These are phyloP conservation scores for Auxenochlorella protothecoides DNA, from an alignment of 139 green algal species.

Conservation along the genomic window DNA sequence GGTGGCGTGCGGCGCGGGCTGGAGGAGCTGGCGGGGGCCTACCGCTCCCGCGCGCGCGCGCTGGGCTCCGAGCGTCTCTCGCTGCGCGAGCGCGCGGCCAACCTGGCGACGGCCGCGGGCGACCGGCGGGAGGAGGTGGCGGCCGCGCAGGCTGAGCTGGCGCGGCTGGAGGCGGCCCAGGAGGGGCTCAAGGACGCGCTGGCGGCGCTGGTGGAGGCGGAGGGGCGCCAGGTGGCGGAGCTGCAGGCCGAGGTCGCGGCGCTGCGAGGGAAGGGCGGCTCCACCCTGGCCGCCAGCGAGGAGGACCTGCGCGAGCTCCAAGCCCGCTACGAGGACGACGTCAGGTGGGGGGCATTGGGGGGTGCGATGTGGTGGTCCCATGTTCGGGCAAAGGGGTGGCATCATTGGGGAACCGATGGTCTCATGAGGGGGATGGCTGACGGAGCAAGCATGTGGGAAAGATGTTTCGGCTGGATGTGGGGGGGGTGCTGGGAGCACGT, in stretches of 20 bases:
- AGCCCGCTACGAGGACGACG: slow-evolving; percentile 29
- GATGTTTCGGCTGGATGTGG: no score
- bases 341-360: no score
- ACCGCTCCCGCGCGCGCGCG: slow-evolving; percentile 39
- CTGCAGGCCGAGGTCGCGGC: slow-evolving; percentile 35
- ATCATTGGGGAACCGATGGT: no score
- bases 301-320: slow-evolving; percentile 26
- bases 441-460: no score
- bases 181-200: no score
- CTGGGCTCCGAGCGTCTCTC: slow-evolving; percentile 52
- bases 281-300: slow-evolving; percentile 36
- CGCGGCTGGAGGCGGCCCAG: no score
- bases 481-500: no score
- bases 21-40: slow-evolving; percentile 48
- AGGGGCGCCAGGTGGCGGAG: slow-evolving; percentile 23
- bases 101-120: background rate
- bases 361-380: no score
- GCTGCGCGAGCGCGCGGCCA: slow-evolving; percentile 36
- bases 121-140: slow-evolving; percentile 31
- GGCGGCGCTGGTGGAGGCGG: background rate
- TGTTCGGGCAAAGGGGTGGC: no score
- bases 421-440: no score
- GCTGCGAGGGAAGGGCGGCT: slow-evolving; percentile 30
- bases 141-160: slow-evolving; percentile 41
- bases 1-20: slow-evolving; percentile 51